Percentiles rank a stretch among this genome's conserved stretches.
Evolutionary conservation across 2,329 filamentous ascomycete genomes (phyloP).

Genomic region (Colletotrichum echinochloae): DNA sequence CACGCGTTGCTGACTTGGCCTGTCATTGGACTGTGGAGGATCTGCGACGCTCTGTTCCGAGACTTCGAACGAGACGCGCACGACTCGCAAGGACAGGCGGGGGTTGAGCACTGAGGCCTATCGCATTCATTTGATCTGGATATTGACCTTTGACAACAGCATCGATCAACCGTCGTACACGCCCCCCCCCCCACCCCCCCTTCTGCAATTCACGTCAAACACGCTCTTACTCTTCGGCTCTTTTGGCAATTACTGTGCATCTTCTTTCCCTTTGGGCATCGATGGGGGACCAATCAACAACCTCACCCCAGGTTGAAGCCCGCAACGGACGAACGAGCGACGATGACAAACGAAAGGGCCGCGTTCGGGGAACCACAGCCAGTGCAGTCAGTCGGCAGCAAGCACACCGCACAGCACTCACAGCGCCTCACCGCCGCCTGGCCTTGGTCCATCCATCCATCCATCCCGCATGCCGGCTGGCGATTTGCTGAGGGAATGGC

Average conservation of each 20-base stretch:
- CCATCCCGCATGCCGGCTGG: conserved; percentile 18
- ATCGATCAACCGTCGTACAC: not conserved
- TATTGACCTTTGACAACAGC: conserved; percentile 6
- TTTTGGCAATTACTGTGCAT: too few species aligned
- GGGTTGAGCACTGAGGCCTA: not conserved
- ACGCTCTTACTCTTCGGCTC: not conserved
- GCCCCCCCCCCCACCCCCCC: too few species aligned
- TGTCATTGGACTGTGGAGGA: conserved; percentile 7
- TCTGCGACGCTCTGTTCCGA: conserved; percentile 24
- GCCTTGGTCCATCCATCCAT: not conserved
- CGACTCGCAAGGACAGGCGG: not conserved
- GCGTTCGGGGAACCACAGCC: conserved; percentile 12
- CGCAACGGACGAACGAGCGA: not conserved
- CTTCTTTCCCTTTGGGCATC: not conserved
- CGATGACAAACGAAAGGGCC: conserved; percentile 1
- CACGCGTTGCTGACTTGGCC: not conserved
- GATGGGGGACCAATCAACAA: not conserved
- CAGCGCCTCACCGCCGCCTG: conserved; percentile 22
- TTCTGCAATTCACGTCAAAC: not conserved
- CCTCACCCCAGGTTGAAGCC: not conserved
- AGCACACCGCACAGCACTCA: not conserved
- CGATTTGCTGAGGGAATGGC: conserved; percentile 17
- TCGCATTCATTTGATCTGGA: conserved; percentile 17
- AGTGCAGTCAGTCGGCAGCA: not conserved
- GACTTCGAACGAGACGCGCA: conserved; percentile 11